Conservation (phyloP, 2,329 filamentous ascomycete genomes). For the Xenoacremonium recifei region DNA sequence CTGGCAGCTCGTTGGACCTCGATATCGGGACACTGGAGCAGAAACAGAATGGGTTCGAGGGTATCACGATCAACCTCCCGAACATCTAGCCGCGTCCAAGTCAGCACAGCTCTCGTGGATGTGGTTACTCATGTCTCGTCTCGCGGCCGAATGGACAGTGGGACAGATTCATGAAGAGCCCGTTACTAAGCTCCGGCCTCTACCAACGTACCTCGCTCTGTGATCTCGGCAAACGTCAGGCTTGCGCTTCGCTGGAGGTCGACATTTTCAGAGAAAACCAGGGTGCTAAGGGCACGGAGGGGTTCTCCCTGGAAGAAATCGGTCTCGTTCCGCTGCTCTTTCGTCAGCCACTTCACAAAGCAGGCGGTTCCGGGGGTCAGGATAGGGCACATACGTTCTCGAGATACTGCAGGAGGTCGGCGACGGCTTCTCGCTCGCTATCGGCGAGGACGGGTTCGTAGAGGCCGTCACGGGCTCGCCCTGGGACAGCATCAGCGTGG, state of each 20-base stretch:
- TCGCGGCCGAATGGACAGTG: not conserved
- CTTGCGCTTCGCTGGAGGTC: conserved; percentile 96
- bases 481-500: conserved; percentile 42
- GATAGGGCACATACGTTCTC: conserved; percentile 73
- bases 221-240: conserved; percentile 98
- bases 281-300: conserved; percentile 85
- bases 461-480: conserved; percentile 75
- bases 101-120: conserved; percentile 8
- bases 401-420: conserved; percentile 90
- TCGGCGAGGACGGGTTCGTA: conserved; percentile 90
- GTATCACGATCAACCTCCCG: conserved; percentile 93
- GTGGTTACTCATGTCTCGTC: not conserved
- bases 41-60: conserved; percentile 90
- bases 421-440: conserved; percentile 94
- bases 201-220: conserved; percentile 76
- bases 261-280: conserved; percentile 98
- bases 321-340: conserved; percentile 79
- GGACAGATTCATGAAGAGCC: not conserved
- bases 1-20: conserved; percentile 97
- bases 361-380: not conserved
- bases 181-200: not conserved
- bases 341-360: conserved; percentile 27
- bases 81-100: conserved; percentile 69
- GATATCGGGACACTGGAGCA: conserved; percentile 92
- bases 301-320: conserved; percentile 98